A percentile compares a stretch with the other conserved stretches of the same genome.
Conservation (phyloP, 495 filamentous ascomycete genomes). For the Penicillium cosmopolitanum region DNA sequence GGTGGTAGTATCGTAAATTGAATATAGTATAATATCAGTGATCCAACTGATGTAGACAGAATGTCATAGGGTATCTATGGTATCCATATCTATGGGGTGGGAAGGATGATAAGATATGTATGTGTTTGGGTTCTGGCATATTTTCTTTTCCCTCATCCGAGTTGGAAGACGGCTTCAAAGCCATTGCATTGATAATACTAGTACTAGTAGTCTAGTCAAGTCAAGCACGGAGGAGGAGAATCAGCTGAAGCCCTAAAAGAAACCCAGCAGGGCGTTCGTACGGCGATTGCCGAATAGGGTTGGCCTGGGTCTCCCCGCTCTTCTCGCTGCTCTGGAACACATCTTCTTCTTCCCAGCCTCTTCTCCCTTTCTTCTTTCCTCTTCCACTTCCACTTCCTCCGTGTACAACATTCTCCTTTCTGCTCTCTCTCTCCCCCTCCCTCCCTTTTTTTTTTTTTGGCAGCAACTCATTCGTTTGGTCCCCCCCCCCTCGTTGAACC, state of each 20-base stretch:
- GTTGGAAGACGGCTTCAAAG: background rate
- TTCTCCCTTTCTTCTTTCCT: constrained; percentile 36
- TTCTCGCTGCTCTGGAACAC: constrained; percentile 26
- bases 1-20: background rate
- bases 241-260: constrained; percentile 14
- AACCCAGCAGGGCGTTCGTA: constrained; percentile 14
- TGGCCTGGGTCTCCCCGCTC: constrained; percentile 32
- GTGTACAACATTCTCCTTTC: constrained; percentile 45
- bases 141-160: background rate
- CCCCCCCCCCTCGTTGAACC: background rate
- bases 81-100: too few species aligned
- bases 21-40: background rate
- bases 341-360: constrained; percentile 34
- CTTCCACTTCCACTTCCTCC: constrained; percentile 34
- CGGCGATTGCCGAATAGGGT: constrained; percentile 32
- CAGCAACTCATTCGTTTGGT: constrained; percentile 32
- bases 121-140: background rate
- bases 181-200: too few species aligned
- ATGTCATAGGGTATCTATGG: too few species aligned
- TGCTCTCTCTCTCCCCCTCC: constrained; percentile 33
- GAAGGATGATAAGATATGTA: too few species aligned
- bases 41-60: too few species aligned
- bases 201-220: too few species aligned
- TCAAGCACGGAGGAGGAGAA: background rate
- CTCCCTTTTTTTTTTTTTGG: constrained; percentile 22